A percentile compares a stretch with the other conserved stretches of the same genome.
Evolutionary conservation across 208 protist genomes (phyloP).

Genomic region (Trypanosoma grayi): DNA sequence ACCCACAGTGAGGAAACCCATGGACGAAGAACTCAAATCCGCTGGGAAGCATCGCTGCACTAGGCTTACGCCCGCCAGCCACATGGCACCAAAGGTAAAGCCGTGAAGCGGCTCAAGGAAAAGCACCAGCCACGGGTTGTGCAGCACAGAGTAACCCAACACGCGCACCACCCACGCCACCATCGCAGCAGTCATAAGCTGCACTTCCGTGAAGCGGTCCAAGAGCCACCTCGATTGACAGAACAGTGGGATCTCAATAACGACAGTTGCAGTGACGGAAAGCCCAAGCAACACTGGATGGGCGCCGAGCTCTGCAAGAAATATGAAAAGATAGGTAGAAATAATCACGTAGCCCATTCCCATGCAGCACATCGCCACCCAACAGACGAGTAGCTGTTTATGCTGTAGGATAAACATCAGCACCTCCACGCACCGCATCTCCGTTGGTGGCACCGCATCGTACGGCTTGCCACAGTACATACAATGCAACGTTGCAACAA

Average conservation of each 20-base stretch:
- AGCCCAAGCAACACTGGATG: constrained; percentile 51
- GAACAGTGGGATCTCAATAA: constrained; percentile 76
- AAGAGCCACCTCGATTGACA: constrained; percentile 37
- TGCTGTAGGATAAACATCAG: constrained; percentile 26
- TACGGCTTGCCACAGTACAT: constrained; percentile 34
- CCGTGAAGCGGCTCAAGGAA: constrained; percentile 68
- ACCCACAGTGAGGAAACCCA: constrained; percentile 52
- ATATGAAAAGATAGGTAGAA: constrained; percentile 61
- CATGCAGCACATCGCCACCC: constrained; percentile 45
- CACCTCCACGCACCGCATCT: constrained; percentile 35
- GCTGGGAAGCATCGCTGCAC: constrained; percentile 42
- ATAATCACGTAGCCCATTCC: constrained; percentile 59
- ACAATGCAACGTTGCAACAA: constrained; percentile 21
- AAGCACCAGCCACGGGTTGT: constrained; percentile 58
- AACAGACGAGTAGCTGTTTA: constrained; percentile 38
- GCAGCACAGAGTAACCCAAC: constrained; percentile 53
- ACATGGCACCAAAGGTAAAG: constrained; percentile 67
- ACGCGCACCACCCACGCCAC: constrained; percentile 48
- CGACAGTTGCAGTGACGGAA: constrained; percentile 54
- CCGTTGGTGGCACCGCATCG: constrained; percentile 17
- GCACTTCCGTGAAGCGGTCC: constrained; percentile 33
- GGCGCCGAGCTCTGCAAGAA: constrained; percentile 39
- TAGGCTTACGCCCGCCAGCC: constrained; percentile 46
- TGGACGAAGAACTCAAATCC: constrained; percentile 45
- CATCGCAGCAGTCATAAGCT: constrained; percentile 59